These are phyloP conservation scores for Candida silvicultrix DNA, from an alignment of 805 yeast genomes.

Conservation along the genomic window DNA sequence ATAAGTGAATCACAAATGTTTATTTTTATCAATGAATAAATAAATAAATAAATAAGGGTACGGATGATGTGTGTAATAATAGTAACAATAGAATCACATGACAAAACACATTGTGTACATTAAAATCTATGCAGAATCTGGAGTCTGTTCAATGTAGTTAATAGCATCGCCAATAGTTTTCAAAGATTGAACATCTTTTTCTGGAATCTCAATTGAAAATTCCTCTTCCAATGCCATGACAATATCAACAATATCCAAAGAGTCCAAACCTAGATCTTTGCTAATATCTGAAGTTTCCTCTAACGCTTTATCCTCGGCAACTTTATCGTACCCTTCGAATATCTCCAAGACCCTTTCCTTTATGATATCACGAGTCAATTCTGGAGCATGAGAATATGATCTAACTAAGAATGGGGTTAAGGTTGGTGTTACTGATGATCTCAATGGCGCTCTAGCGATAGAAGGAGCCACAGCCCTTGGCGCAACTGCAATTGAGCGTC, in stretches of 20 bases:
- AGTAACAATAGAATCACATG: too few species aligned
- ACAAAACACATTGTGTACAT: too few species aligned
- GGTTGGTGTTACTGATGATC: background rate
- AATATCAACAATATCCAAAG: slow-evolving; percentile 67
- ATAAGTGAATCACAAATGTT: background rate
- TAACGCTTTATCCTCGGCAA: slow-evolving; percentile 29
- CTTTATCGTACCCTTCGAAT: slow-evolving; percentile 59
- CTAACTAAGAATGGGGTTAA: slow-evolving; percentile 10
- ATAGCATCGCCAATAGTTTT: slow-evolving; percentile 84
- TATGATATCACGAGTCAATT: slow-evolving; percentile 55
- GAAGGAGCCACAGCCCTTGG: background rate
- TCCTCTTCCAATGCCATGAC: slow-evolving; percentile 70
- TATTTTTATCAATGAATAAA: slow-evolving; percentile 1
- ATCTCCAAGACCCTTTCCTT: slow-evolving; percentile 56
- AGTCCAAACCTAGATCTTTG: slow-evolving; percentile 63
- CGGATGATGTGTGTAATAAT: background rate
- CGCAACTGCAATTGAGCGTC: background rate
- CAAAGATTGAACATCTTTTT: slow-evolving; percentile 79
- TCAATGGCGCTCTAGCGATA: background rate
- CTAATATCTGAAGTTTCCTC: slow-evolving; percentile 44
- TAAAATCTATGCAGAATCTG: slow-evolving; percentile 17
- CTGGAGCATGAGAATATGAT: slow-evolving; percentile 52
- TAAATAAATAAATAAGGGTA: slow-evolving; percentile 4
- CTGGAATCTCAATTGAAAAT: slow-evolving; percentile 63
- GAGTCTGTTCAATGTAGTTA: slow-evolving; percentile 48